phyloP scores from a whole-genome alignment of 441 rosid species.

The Populus tomentosa region DNA sequence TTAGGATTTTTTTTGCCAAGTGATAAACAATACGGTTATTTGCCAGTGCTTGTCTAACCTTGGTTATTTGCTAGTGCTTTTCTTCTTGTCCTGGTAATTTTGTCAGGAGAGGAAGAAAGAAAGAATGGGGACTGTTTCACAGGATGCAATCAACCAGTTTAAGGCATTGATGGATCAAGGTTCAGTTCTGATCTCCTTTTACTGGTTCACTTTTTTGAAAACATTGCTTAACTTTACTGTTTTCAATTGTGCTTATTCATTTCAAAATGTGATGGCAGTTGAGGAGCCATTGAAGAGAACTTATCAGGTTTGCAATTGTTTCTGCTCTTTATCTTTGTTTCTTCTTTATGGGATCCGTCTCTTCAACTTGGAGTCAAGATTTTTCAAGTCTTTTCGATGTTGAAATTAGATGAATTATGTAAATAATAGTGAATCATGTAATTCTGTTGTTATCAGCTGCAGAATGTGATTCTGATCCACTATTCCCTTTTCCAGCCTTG shows the following conservation, averaged over 20 bases:
- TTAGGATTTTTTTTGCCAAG: not conserved
- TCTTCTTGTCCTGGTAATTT: not conserved
- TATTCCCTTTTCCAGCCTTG: not conserved
- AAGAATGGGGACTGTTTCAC: constrained; percentile 54
- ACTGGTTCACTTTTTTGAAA: not conserved
- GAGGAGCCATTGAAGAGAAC: constrained; percentile 73
- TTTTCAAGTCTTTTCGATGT: not conserved
- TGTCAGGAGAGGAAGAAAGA: not conserved
- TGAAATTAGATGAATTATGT: not conserved
- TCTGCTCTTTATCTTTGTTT: not conserved
- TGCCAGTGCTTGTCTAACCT: not conserved
- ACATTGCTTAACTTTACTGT: not conserved
- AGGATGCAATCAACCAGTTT: constrained; percentile 65
- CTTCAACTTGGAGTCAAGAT: not conserved
- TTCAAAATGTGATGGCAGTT: constrained; percentile 38
- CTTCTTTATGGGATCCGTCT: constrained; percentile 19
- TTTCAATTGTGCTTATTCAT: constrained; percentile 1
- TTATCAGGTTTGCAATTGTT: constrained; percentile 46
- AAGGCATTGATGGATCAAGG: constrained; percentile 71
- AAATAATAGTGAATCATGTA: not conserved
- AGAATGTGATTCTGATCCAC: not conserved
- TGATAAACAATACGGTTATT: not conserved
- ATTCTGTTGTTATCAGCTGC: not conserved
- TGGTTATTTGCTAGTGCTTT: not conserved
- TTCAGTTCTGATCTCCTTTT: constrained; percentile 11